A percentile compares a stretch with the other conserved stretches of the same genome.
Conservation (phyloP, 2,329 filamentous ascomycete species). For the Aaosphaeria pasadenensis region DNA sequence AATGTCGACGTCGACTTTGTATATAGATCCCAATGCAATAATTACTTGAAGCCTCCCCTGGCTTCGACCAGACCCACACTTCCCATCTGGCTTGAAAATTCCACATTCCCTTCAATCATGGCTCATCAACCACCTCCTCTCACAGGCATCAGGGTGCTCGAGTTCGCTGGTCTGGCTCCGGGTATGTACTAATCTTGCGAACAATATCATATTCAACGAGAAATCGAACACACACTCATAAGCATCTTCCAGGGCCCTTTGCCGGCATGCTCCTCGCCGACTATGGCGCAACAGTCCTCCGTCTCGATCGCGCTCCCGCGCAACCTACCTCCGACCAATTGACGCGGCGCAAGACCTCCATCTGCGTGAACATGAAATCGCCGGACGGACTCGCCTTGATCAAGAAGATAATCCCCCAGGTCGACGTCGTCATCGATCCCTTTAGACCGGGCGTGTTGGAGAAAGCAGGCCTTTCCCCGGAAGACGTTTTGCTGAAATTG, state of each 20-base stretch:
- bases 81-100: conserved; percentile 2
- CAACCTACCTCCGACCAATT: conserved; percentile 68
- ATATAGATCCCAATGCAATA: conserved; percentile 11
- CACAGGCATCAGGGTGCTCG: conserved; percentile 58
- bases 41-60: background rate
- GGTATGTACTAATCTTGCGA: conserved; percentile 39
- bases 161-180: conserved; percentile 62
- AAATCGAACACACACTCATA: background rate
- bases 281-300: conserved; percentile 79
- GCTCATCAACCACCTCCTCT: conserved; percentile 48
- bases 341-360: conserved; percentile 75
- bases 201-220: background rate
- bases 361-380: conserved; percentile 76
- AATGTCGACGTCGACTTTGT: conserved; percentile 28
- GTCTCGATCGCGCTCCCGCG: conserved; percentile 66
- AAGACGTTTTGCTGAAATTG: conserved; percentile 57
- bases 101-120: conserved; percentile 13
- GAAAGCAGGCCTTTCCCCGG: conserved; percentile 72
- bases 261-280: conserved; percentile 82
- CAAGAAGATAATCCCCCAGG: conserved; percentile 58
- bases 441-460: conserved; percentile 91
- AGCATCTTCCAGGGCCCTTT: conserved; percentile 62
- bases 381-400: conserved; percentile 62
- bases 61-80: background rate
- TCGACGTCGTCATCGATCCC: conserved; percentile 87